Base-by-base conservation (phyloP, 179 eudicot genomes). In the Silene noctiflora region DNA sequence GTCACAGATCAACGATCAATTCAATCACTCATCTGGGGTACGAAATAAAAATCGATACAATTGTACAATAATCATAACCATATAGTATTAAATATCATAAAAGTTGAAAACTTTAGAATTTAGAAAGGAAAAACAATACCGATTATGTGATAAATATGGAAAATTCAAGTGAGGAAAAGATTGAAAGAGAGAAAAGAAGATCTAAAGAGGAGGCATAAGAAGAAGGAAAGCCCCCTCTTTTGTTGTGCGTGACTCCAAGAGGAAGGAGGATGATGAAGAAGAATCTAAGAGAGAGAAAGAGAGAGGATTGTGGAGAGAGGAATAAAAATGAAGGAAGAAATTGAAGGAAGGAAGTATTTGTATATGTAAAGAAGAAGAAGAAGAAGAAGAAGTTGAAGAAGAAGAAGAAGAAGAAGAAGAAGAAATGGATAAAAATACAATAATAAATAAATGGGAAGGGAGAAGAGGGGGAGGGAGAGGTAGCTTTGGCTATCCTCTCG, bases 161-260 rank as follows among this genome's bases (percentile, higher is more conserved):
- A 51, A 51, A 51, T 48, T 6, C 0, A 81, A 69, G 61, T 48
- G 67, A 66, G 81, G 71, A 72, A 81, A 72, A 64, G 53, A 79
- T 44, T 51, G 71, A 67, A 25, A 20, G 83, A 79, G 75, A 72
- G 46, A 76, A n/a, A 64, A 76, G 75, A 88, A 85, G 93, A 91
- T 89, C 94, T 84, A 88, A 86, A 70, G 92, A 90, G 90, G 89
- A 84, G 90, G 88, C 87, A 81, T 83, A 81, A 84, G 79, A 83
- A 77, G 85, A 87, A 80, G 67, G 73, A 82, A 86, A 85, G 84
- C 86, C 87, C 89, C 86, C 87, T 86, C 84, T 86, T 75, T 75
- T 85, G 78, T 56, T 77, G 22, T 66, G 72, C 68, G 12, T 76
- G 70, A 78, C 72, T 68, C 42, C 16, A 51, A 14, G 69, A 64